Evolutionary conservation across 495 filamentous ascomycete genomes (phyloP).

Genomic region (Friedmanniomyces endolithicus): DNA sequence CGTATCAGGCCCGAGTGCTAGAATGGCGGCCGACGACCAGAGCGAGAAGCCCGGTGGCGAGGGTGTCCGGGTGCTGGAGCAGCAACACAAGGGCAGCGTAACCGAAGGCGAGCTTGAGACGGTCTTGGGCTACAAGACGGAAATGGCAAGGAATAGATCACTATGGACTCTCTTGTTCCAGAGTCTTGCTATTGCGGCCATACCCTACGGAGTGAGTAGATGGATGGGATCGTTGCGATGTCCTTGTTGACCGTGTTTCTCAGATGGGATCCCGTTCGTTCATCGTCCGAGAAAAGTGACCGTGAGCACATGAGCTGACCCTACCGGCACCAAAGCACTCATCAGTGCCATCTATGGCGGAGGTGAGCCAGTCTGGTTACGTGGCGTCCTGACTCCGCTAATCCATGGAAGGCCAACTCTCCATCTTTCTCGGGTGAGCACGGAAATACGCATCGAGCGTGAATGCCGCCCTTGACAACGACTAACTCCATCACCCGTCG

Average conservation of each 20-base stretch:
- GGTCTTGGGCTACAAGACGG: conserved; percentile 9
- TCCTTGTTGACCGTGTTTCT: neutral
- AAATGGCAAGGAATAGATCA: conserved; percentile 1
- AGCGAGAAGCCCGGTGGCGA: neutral
- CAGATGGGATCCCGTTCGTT: neutral
- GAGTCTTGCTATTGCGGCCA: conserved; percentile 8
- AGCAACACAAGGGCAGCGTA: conserved; percentile 2
- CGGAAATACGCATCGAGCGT: neutral
- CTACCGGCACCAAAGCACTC: neutral
- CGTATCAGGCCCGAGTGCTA: neutral
- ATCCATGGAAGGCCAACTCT: conserved; percentile 3
- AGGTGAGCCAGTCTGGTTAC: neutral
- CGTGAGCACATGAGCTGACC: neutral
- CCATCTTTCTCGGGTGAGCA: conserved; percentile 7
- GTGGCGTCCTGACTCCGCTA: neutral
- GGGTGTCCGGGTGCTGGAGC: neutral
- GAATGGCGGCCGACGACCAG: neutral
- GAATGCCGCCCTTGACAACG: neutral
- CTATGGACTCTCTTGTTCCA: conserved; percentile 11
- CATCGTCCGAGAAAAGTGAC: neutral
- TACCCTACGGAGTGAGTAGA: conserved; percentile 7
- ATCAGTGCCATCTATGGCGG: conserved; percentile 8
- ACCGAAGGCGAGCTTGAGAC: conserved; percentile 6
- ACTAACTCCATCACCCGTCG: neutral
- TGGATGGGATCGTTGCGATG: neutral